A percentile compares a stretch with the other conserved stretches of the same genome.
Conservation (phyloP, 192 early-diverging fungal species). For the Podochytrium sp. region DNA sequence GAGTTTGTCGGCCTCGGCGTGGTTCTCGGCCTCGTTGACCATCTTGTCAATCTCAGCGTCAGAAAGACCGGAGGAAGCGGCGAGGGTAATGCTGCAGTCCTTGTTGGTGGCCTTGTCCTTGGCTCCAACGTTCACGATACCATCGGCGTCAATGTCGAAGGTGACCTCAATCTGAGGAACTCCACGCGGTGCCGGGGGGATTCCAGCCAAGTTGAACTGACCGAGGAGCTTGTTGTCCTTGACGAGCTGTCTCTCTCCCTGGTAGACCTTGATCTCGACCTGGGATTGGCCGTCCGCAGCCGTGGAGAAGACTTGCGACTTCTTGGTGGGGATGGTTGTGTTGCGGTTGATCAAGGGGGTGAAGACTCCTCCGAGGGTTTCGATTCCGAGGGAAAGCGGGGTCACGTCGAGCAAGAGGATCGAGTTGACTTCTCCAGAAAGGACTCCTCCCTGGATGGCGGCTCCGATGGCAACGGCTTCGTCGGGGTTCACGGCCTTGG, state of each 20-base stretch:
- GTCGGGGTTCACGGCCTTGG: slow-evolving; percentile 97
- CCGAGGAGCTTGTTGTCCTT: slow-evolving; percentile 98
- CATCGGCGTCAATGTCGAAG: slow-evolving; percentile 99
- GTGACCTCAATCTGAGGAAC: slow-evolving; percentile 97
- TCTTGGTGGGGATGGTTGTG: slow-evolving; percentile 99
- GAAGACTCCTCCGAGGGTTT: slow-evolving; percentile 97
- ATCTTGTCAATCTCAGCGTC: slow-evolving; percentile 97
- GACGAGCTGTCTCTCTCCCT: slow-evolving; percentile 97
- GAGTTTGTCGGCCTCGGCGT: slow-evolving; percentile 91
- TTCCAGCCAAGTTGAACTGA: slow-evolving; percentile 94
- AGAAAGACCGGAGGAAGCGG: slow-evolving; percentile 90
- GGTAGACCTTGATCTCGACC: slow-evolving; percentile 97
- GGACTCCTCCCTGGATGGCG: slow-evolving; percentile 96
- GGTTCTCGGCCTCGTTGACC: slow-evolving; percentile 87
- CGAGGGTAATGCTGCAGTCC: slow-evolving; percentile 87
- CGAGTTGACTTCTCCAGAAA: slow-evolving; percentile 94
- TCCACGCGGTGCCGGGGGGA: slow-evolving; percentile 97
- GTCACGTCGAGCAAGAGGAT: slow-evolving; percentile 96
- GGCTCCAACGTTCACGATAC: slow-evolving; percentile 97
- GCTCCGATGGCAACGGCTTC: slow-evolving; percentile 98
- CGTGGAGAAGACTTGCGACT: slow-evolving; percentile 98
- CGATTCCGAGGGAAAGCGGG: slow-evolving; percentile 96
- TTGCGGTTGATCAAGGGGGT: slow-evolving; percentile 96
- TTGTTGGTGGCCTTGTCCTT: slow-evolving; percentile 95
- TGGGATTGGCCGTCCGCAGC: slow-evolving; percentile 98